These are phyloP conservation scores for Ceriops decandra DNA, from an alignment of 345 rosid species.

Conservation along the genomic window DNA sequence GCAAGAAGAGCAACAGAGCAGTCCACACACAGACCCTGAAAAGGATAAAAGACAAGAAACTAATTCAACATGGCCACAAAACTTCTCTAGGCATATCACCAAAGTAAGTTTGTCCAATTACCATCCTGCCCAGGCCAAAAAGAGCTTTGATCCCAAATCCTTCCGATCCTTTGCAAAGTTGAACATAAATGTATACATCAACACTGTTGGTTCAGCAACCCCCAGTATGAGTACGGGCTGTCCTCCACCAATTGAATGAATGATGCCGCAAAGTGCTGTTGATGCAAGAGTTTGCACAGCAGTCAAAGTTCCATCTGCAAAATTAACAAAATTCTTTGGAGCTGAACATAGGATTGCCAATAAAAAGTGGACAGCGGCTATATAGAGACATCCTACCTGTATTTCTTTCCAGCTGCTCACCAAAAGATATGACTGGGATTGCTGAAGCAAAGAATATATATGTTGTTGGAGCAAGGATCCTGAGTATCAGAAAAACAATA, in stretches of 20 bases:
- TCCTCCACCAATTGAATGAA: conserved; percentile 83
- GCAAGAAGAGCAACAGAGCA: conserved; percentile 71
- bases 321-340: conserved; percentile 13
- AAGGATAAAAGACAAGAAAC: conserved; percentile 1
- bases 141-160: conserved; percentile 75
- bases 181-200: conserved; percentile 96
- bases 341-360: conserved; percentile 1
- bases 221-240: conserved; percentile 93
- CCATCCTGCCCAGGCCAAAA: conserved; percentile 97
- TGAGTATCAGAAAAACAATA: conserved; percentile 25
- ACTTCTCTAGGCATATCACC: conserved; percentile 2
- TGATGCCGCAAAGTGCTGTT: conserved; percentile 84
- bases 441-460: conserved; percentile 96
- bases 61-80: conserved; percentile 6
- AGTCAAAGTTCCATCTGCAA: conserved; percentile 73
- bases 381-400: conserved; percentile 44
- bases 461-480: conserved; percentile 96
- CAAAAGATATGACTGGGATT: conserved; percentile 87
- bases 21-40: conserved; percentile 96
- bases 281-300: conserved; percentile 93
- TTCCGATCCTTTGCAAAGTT: conserved; percentile 71
- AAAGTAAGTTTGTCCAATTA: conserved; percentile 19
- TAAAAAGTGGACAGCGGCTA: conserved; percentile 2
- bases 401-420: conserved; percentile 86
- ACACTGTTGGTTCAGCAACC: conserved; percentile 96